phyloP scores from a whole-genome alignment of 2,329 filamentous ascomycete species.

The Diaporthe nobilis region DNA sequence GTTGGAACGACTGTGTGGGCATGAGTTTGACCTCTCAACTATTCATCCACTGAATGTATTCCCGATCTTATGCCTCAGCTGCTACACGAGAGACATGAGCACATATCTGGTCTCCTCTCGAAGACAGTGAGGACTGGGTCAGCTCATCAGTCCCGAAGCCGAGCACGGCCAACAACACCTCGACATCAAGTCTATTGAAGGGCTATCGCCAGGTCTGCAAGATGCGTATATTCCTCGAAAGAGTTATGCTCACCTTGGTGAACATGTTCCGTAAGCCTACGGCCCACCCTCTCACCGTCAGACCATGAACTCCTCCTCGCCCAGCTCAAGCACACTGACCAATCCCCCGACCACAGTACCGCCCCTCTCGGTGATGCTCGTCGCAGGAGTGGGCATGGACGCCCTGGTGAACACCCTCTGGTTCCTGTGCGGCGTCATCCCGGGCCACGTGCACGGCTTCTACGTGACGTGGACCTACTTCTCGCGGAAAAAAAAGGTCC shows the following conservation, averaged over 20 bases:
- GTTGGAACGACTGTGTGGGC: not conserved
- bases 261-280: slow-evolving; percentile 37
- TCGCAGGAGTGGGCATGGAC: slow-evolving; percentile 68
- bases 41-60: not conserved
- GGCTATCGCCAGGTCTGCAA: not conserved
- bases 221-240: slow-evolving; percentile 38
- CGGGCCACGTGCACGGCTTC: slow-evolving; percentile 41
- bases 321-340: not conserved
- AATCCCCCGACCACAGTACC: slow-evolving; percentile 11
- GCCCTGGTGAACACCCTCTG: slow-evolving; percentile 63
- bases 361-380: slow-evolving; percentile 39
- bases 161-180: not conserved
- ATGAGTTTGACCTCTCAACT: not conserved
- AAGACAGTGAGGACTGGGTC: not conserved
- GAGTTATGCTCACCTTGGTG: slow-evolving; percentile 31
- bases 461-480: slow-evolving; percentile 41
- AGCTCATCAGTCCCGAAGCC: not conserved
- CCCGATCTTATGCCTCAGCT: not conserved
- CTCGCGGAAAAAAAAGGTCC: slow-evolving; percentile 39
- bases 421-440: slow-evolving; percentile 41
- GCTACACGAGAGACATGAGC: not conserved
- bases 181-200: not conserved
- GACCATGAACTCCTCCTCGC: not conserved
- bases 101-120: not conserved
- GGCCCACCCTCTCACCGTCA: too few species aligned